phyloP scores from a whole-genome alignment of 2,329 filamentous ascomycete species.

The Trichoderma sp. region DNA sequence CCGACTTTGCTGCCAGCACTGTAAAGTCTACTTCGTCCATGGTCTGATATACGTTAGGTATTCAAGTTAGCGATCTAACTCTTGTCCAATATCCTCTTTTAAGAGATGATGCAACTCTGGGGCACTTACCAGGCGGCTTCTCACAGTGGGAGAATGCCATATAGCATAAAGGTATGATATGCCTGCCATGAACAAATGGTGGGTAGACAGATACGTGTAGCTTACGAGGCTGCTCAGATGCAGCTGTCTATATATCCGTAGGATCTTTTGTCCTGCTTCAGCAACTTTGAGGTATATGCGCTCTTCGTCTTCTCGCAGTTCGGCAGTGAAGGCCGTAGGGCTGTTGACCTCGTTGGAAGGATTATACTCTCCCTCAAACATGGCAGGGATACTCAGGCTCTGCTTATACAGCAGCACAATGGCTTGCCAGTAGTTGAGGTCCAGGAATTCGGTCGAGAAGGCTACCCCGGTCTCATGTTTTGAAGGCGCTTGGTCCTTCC shows the following conservation, averaged over 20 bases:
- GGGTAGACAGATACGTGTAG: slow-evolving; percentile 93
- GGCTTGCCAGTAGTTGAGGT: slow-evolving; percentile 97
- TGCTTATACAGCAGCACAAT: slow-evolving; percentile 95
- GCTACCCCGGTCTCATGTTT: slow-evolving; percentile 80
- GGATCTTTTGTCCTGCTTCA: slow-evolving; percentile 89
- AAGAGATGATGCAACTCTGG: neutral
- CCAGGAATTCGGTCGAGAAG: slow-evolving; percentile 87
- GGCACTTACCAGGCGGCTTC: slow-evolving; percentile 76
- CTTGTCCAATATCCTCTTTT: neutral
- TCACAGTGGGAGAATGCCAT: slow-evolving; percentile 90
- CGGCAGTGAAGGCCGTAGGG: slow-evolving; percentile 63
- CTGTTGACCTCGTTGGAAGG: slow-evolving; percentile 67
- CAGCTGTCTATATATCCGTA: slow-evolving; percentile 87
- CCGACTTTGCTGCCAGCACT: slow-evolving; percentile 87
- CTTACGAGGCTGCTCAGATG: slow-evolving; percentile 89
- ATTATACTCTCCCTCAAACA: slow-evolving; percentile 79
- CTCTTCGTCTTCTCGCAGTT: slow-evolving; percentile 81
- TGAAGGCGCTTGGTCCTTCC: slow-evolving; percentile 82
- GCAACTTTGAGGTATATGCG: slow-evolving; percentile 92
- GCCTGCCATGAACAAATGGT: slow-evolving; percentile 96
- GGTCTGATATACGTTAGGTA: slow-evolving; percentile 51
- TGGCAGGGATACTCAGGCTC: slow-evolving; percentile 81
- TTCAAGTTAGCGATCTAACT: neutral
- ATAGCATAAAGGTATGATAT: slow-evolving; percentile 96
- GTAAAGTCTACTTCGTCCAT: slow-evolving; percentile 99